These are phyloP conservation scores for Penicillium flavigenum DNA, from an alignment of 495 filamentous ascomycete genomes.

Conservation along the genomic window DNA sequence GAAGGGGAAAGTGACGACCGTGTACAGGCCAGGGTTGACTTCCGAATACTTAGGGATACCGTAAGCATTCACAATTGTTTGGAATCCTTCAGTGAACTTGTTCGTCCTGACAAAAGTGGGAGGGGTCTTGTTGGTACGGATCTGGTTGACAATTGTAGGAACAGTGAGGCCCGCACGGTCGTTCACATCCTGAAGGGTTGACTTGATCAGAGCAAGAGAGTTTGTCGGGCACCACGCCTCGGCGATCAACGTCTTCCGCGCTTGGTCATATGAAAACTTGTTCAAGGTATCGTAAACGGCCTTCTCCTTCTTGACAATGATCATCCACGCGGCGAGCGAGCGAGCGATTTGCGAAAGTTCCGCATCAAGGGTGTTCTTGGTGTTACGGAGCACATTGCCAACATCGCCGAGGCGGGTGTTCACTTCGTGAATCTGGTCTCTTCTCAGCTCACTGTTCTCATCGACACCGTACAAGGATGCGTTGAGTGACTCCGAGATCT, in stretches of 20 bases:
- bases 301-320: slow-evolving; percentile 97
- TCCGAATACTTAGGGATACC: slow-evolving; percentile 95
- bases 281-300: slow-evolving; percentile 96
- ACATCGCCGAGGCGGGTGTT: slow-evolving; percentile 90
- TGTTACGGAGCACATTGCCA: slow-evolving; percentile 86
- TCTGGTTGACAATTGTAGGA: slow-evolving; percentile 96
- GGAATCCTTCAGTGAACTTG: slow-evolving; percentile 96
- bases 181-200: slow-evolving; percentile 95
- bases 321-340: slow-evolving; percentile 90
- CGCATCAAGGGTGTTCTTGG: slow-evolving; percentile 90
- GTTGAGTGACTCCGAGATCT: slow-evolving; percentile 95
- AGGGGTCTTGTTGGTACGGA: slow-evolving; percentile 92
- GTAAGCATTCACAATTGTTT: slow-evolving; percentile 98
- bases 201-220: slow-evolving; percentile 84
- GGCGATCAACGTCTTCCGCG: slow-evolving; percentile 92
- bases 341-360: slow-evolving; percentile 91
- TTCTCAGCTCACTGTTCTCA: slow-evolving; percentile 88
- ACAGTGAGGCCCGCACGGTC: slow-evolving; percentile 91
- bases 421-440: slow-evolving; percentile 95
- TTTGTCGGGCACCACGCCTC: slow-evolving; percentile 97
- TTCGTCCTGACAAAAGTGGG: slow-evolving; percentile 96
- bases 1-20: slow-evolving; percentile 96
- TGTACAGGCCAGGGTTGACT: slow-evolving; percentile 92
- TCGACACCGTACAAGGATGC: slow-evolving; percentile 95
- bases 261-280: slow-evolving; percentile 92